These are phyloP conservation scores for Fusarium irregulare DNA, from an alignment of 2,329 filamentous ascomycete genomes.

Conservation along the genomic window DNA sequence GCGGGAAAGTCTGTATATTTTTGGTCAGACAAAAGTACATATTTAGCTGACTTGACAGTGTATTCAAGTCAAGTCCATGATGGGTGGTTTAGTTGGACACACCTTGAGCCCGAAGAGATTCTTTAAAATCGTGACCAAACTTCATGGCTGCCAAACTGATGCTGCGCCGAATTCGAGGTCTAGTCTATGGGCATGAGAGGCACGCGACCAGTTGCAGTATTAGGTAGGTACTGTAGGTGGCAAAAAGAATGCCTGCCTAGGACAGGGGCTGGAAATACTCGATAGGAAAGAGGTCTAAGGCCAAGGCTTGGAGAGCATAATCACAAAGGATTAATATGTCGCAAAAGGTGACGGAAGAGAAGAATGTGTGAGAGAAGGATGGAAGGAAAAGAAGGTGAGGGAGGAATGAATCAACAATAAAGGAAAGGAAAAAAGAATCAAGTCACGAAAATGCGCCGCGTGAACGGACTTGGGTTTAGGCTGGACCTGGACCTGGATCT, in stretches of 20 bases:
- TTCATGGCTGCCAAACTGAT: conserved; percentile 70
- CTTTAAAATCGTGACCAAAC: conserved; percentile 83
- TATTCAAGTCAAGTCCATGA: neutral
- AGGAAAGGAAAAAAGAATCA: neutral
- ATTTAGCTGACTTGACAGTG: neutral
- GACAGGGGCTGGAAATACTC: conserved; percentile 4
- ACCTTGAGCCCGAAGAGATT: conserved; percentile 73
- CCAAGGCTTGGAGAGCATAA: neutral
- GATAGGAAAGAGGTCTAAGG: neutral
- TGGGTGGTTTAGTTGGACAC: conserved; percentile 2
- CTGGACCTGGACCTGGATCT: neutral
- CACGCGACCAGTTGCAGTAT: conserved; percentile 42
- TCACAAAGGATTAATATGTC: neutral
- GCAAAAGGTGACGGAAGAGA: neutral
- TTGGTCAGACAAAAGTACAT: conserved; percentile 1
- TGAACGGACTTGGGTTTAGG: conserved; percentile 1
- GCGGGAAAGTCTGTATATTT: conserved; percentile 71
- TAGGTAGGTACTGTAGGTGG: conserved; percentile 11
- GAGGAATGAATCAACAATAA: conserved; percentile 6
- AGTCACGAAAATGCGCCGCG: conserved; percentile 30
- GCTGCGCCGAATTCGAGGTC: conserved; percentile 11
- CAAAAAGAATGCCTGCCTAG: conserved; percentile 6
- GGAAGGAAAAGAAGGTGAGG: neutral
- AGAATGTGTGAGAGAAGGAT: neutral
- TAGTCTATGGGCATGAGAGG: conserved; percentile 25